These are phyloP conservation scores for Moniliophthora roreri DNA, from an alignment of 1,284 basidiomycete genomes.

Conservation along the genomic window DNA sequence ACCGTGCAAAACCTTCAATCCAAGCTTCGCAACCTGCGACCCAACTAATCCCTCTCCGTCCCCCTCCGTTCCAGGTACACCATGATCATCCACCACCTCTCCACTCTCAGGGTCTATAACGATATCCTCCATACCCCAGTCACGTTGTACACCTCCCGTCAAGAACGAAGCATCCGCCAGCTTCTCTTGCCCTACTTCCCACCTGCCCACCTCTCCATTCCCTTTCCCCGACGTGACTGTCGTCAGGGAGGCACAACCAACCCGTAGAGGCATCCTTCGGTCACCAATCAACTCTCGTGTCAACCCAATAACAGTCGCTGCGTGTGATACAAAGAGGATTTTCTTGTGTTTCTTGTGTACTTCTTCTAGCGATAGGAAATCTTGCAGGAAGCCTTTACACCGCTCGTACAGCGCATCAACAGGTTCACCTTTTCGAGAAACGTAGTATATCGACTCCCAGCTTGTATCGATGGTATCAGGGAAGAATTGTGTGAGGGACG, in stretches of 20 bases:
- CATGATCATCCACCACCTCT: conserved; percentile 48
- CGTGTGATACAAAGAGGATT: conserved; percentile 75
- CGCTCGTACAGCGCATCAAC: conserved; percentile 66
- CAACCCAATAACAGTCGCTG: conserved; percentile 76
- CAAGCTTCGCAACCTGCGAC: conserved; percentile 19
- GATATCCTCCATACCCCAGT: conserved; percentile 82
- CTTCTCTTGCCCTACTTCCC: conserved; percentile 40
- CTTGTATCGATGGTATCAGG: conserved; percentile 54
- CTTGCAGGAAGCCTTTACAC: conserved; percentile 47
- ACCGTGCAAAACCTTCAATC: too few species aligned
- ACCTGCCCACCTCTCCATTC: conserved; percentile 30
- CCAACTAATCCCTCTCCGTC: conserved; percentile 59
- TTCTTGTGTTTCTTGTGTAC: conserved; percentile 43
- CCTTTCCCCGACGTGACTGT: conserved; percentile 39
- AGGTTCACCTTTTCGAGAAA: conserved; percentile 72
- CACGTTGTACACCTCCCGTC: conserved; percentile 55
- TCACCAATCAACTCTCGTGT: conserved; percentile 60
- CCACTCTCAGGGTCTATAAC: conserved; percentile 42
- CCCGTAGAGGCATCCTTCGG: conserved; percentile 47
- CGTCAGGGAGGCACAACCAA: conserved; percentile 72
- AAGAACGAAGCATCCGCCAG: conserved; percentile 62
- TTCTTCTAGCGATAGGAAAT: conserved; percentile 50
- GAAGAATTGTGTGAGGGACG: conserved; percentile 51
- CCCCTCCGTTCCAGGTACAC: conserved; percentile 59
- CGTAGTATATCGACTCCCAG: conserved; percentile 68